Evolutionary conservation across 23 red algal species (phyloP), one percentile per base, ranked within the genome.

Genomic region (Agarophyton chilense): DNA sequence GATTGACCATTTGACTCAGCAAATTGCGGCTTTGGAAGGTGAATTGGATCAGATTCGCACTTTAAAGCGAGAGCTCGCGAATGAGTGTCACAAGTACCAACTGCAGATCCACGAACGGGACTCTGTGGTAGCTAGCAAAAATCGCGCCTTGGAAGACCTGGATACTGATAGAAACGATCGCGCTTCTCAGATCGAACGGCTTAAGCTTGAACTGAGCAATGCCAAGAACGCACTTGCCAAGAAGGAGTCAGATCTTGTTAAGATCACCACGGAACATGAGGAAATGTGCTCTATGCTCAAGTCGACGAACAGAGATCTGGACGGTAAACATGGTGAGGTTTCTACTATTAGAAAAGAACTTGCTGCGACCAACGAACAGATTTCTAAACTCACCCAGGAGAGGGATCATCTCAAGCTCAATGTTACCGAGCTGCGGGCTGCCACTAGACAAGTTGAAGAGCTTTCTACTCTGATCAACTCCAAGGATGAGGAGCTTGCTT

Each of bases 221-320:
- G 35, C 85, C 51, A 89, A 89, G 85, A 89, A 89, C 28, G 10
- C 70, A 17, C 57, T 89, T 49, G 85, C 71, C 22, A 89, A 89
- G 85, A 89, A 89, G 72, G 85, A 89, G 33, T 77, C 63, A 29
- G 85, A 89, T 26, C 67, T 78, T 54, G 53, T 79, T 10, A 89
- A 78, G 25, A 51, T 89, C 47, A 52, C 85, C 45, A 62, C 85
- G 11, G 85, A 77, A 33, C 75, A 89, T 66, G 53, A 89, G 34
- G 85, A 89, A 22, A 50, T 89, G 32, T 78, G 85, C 53, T 38
- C 46, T 28, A 29, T 74, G 52, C 50, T 89, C 10, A 55, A 64
- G 26, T 38, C 25, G 0, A 64, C 85, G 2, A 73, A 66, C 24
- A 89, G 33, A 28, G 85, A 89, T 46, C 71, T 79, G 32, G 85